Conservation (phyloP, 192 early-diverging fungal species). For the Coemansia sp. region DNA sequence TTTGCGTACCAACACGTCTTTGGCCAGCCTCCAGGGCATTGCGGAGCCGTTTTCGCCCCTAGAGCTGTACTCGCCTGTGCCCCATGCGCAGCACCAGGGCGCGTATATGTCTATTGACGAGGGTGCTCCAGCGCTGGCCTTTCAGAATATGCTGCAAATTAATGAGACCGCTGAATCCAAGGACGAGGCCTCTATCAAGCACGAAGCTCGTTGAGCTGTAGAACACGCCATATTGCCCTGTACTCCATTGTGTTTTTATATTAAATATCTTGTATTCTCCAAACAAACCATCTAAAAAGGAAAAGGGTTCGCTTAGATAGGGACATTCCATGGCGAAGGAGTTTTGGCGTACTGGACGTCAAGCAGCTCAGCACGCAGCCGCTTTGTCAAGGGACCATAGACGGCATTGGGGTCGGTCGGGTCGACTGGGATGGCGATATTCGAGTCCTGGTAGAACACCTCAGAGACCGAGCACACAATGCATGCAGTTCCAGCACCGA, state of each 20-base stretch:
- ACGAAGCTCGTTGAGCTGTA: not conserved
- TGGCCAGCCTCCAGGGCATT: conserved; percentile 1
- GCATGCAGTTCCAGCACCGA: conserved; percentile 97
- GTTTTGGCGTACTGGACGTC: conserved; percentile 92
- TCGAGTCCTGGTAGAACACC: conserved; percentile 72
- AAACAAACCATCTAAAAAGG: not conserved
- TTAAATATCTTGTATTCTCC: not conserved
- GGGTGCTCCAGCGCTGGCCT: not conserved
- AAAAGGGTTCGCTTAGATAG: conserved; percentile 11
- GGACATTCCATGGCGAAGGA: conserved; percentile 45
- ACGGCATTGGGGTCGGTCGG: conserved; percentile 77
- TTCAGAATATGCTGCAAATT: not conserved
- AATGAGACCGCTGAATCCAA: not conserved
- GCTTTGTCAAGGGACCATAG: conserved; percentile 83
- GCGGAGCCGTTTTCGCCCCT: not conserved
- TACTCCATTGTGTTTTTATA: not conserved
- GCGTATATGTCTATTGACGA: not conserved
- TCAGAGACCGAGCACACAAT: conserved; percentile 92
- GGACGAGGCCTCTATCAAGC: not conserved
- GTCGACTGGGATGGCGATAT: conserved; percentile 85
- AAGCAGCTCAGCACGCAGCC: conserved; percentile 84
- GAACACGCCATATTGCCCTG: not conserved
- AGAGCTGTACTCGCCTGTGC: conserved; percentile 3
- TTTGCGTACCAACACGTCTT: not conserved
- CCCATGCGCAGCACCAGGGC: not conserved